Percentiles rank a stretch among this genome's conserved stretches.
These are phyloP conservation scores for Aotearoamyces nothofagi DNA, from an alignment of 2,329 filamentous ascomycete species.

Conservation along the genomic window DNA sequence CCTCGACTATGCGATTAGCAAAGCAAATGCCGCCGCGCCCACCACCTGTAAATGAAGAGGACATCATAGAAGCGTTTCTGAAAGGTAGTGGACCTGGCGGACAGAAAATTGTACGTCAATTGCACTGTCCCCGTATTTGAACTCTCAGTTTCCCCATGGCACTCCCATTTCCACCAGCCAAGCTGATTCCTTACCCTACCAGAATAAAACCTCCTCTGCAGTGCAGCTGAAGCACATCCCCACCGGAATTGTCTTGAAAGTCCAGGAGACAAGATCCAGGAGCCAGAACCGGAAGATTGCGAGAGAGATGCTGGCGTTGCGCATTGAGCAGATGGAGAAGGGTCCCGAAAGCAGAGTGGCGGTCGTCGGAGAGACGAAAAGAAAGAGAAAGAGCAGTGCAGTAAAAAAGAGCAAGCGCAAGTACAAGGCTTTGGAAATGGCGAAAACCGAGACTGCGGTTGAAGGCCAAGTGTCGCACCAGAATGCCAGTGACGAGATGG, in stretches of 20 bases:
- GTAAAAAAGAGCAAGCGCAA: constrained; percentile 75
- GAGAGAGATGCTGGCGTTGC: constrained; percentile 43
- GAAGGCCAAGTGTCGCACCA: too few relatives aligned
- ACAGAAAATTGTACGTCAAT: constrained; percentile 65
- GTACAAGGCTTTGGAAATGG: constrained; percentile 41
- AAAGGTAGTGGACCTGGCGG: constrained; percentile 88
- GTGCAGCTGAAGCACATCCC: constrained; percentile 85
- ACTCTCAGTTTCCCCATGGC: neutral
- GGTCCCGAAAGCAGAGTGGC: constrained; percentile 53
- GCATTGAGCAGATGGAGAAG: constrained; percentile 52
- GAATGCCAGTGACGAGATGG: too few relatives aligned
- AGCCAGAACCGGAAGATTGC: constrained; percentile 81
- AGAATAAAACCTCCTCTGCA: constrained; percentile 94
- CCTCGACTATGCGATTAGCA: constrained; percentile 1
- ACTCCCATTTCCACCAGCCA: neutral
- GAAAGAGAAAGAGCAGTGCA: constrained; percentile 58
- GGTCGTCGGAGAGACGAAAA: constrained; percentile 46
- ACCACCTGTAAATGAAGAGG: constrained; percentile 54
- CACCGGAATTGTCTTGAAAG: constrained; percentile 87
- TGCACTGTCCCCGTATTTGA: constrained; percentile 2
- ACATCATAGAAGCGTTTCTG: constrained; percentile 74
- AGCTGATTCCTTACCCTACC: too few relatives aligned
- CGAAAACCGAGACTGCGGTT: constrained; percentile 9
- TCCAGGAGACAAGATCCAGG: constrained; percentile 76
- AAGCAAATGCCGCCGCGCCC: constrained; percentile 65